A percentile compares a stretch with the other conserved stretches of the same genome.
Conservation (phyloP, 2,329 filamentous ascomycete species). For the Blumeriella jaapii region DNA sequence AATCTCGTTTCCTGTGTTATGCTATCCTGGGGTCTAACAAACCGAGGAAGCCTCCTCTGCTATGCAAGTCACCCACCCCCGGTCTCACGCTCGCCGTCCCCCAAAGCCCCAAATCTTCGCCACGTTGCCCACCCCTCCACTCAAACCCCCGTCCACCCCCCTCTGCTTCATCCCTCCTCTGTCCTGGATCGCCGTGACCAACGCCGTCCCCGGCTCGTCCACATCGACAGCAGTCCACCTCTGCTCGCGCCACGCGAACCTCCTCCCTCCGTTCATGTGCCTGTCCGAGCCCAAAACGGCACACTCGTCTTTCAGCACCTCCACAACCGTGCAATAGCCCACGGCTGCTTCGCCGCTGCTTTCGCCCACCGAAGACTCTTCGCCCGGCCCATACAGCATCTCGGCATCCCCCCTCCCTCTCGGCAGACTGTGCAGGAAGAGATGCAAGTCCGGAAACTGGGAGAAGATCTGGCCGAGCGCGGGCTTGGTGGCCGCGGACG, state of each 20-base stretch:
- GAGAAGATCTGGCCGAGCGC: slow-evolving; percentile 40
- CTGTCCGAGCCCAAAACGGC: slow-evolving; percentile 6
- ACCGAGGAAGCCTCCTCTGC: neutral
- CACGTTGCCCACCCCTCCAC: slow-evolving; percentile 10
- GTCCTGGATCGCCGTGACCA: slow-evolving; percentile 31
- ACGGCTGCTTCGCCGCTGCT: too few relatives aligned
- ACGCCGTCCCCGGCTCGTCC: slow-evolving; percentile 26
- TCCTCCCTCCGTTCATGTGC: slow-evolving; percentile 10
- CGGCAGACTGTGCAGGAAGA: slow-evolving; percentile 38
- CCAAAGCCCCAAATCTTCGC: slow-evolving; percentile 27
- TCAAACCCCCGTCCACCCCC: slow-evolving; percentile 6
- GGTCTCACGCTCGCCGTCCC: slow-evolving; percentile 21
- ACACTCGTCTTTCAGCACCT: slow-evolving; percentile 25
- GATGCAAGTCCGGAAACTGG: slow-evolving; percentile 42
- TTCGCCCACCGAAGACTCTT: slow-evolving; percentile 1
- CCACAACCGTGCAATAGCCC: slow-evolving; percentile 15
- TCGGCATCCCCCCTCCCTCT: slow-evolving; percentile 32
- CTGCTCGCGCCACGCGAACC: slow-evolving; percentile 36
- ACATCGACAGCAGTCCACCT: slow-evolving; percentile 41
- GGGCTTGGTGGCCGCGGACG: slow-evolving; percentile 17
- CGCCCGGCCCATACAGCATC: slow-evolving; percentile 17
- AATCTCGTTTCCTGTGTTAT: too few relatives aligned
- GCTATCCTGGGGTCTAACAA: too few relatives aligned
- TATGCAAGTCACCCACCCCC: too few relatives aligned
- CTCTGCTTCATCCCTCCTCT: slow-evolving; percentile 9